Evolutionary conservation across 768 basidiomycete species (phyloP).

Genomic region (Leucosporidium scottii): DNA sequence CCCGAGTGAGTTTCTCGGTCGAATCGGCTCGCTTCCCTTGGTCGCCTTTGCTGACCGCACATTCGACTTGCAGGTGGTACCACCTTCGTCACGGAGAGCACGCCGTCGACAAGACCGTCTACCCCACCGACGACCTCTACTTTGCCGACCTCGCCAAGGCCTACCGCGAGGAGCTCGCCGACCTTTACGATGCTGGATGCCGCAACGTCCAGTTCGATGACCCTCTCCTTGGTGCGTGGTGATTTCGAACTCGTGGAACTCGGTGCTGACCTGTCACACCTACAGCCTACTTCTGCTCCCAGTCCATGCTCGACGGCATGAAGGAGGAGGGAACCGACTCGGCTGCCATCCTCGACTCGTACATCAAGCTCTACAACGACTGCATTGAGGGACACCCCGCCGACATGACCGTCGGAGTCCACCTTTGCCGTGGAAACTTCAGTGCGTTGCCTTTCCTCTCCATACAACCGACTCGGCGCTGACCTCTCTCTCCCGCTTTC

Average conservation of each 20-base stretch:
- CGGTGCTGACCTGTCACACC: not conserved
- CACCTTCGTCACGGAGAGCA: constrained; percentile 37
- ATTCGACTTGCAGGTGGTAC: constrained; percentile 27
- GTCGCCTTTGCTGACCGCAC: not conserved
- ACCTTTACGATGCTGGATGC: constrained; percentile 48
- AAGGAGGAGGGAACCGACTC: constrained; percentile 55
- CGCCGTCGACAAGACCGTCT: constrained; percentile 47
- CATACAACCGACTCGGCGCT: not conserved
- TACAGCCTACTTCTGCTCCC: constrained; percentile 46
- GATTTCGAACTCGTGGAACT: constrained; percentile 49
- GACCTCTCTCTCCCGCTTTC: not conserved
- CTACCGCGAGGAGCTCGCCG: constrained; percentile 48
- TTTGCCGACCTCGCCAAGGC: constrained; percentile 51
- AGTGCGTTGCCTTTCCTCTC: not conserved
- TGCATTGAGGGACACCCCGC: constrained; percentile 32
- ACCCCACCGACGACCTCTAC: constrained; percentile 54
- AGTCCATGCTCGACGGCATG: constrained; percentile 54
- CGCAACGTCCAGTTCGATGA: constrained; percentile 50
- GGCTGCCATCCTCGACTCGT: constrained; percentile 59
- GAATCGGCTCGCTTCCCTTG: constrained; percentile 48
- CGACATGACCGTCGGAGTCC: constrained; percentile 39
- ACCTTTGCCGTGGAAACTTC: constrained; percentile 38
- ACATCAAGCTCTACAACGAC: constrained; percentile 54
- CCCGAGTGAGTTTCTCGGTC: constrained; percentile 59
- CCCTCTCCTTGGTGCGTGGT: constrained; percentile 44